These are phyloP conservation scores for Russula dissimulans DNA, from an alignment of 768 basidiomycete species.

Conservation along the genomic window DNA sequence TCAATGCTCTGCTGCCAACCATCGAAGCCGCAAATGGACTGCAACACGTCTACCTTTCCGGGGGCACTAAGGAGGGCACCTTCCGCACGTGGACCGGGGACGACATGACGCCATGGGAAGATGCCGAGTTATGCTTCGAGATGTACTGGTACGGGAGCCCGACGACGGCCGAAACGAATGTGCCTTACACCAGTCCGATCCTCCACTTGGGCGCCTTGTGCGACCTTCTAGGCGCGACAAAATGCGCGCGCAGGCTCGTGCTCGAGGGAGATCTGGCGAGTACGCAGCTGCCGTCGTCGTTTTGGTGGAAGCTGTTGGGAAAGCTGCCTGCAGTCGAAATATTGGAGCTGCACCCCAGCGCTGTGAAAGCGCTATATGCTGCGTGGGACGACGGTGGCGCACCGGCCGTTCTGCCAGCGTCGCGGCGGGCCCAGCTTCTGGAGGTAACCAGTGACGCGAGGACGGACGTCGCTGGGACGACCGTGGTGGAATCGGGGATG, in stretches of 20 bases:
- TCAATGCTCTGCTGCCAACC: neutral
- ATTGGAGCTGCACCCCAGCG: neutral
- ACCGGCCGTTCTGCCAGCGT: neutral
- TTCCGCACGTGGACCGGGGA: constrained; percentile 11
- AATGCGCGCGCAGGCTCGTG: neutral
- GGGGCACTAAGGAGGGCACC: constrained; percentile 3
- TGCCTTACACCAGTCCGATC: neutral
- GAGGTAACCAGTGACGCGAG: neutral
- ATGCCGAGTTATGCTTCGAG: neutral
- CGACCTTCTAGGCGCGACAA: neutral
- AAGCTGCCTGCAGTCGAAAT: constrained; percentile 3
- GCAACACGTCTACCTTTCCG: constrained; percentile 1
- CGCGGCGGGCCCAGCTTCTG: neutral
- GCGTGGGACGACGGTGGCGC: constrained; percentile 3
- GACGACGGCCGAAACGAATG: no score
- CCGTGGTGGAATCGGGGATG: neutral
- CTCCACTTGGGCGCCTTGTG: neutral
- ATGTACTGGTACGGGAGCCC: constrained; percentile 7
- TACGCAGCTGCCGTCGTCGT: neutral
- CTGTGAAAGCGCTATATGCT: neutral
- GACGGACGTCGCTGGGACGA: neutral
- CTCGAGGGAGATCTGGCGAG: neutral
- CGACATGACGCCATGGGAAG: neutral
- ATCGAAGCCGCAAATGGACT: constrained; percentile 3
- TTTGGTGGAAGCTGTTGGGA: constrained; percentile 4